A percentile compares a stretch with the other conserved stretches of the same genome.
Evolutionary conservation across 345 rosid genomes (phyloP).

Genomic region (Barbarea vulgaris): DNA sequence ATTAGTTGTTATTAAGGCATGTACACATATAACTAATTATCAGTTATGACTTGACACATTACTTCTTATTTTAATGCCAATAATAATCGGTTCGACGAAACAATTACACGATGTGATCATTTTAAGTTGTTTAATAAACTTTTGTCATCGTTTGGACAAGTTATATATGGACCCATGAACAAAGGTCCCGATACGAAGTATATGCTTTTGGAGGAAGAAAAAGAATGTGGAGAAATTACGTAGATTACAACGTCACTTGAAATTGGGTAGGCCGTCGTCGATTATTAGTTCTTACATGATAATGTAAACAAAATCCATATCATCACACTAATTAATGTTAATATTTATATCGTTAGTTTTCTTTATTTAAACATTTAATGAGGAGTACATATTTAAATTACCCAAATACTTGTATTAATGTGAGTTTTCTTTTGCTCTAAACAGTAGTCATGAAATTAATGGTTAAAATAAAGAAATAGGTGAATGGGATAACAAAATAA

Average conservation of each 20-base stretch:
- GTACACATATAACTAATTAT: not conserved
- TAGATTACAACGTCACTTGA: constrained; percentile 32
- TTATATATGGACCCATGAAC: constrained; percentile 30
- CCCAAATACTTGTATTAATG: not conserved
- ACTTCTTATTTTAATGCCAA: not conserved
- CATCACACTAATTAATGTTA: not conserved
- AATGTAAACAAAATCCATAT: constrained; percentile 27
- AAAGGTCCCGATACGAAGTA: constrained; percentile 42
- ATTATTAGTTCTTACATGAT: constrained; percentile 34
- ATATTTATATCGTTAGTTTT: not conserved
- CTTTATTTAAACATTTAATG: not conserved
- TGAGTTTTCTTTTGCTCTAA: not conserved
- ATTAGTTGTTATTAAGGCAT: not conserved
- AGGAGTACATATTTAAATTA: not conserved
- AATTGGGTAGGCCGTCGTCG: constrained; percentile 25
- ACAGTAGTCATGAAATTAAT: not conserved
- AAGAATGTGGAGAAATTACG: constrained; percentile 5
- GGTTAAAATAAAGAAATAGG: not conserved
- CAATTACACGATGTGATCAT: constrained; percentile 16
- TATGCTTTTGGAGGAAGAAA: constrained; percentile 17
- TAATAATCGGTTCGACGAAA: constrained; percentile 12
- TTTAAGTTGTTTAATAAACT: not conserved
- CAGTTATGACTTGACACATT: constrained; percentile 14
- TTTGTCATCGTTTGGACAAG: constrained; percentile 21
- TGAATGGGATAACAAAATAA: not conserved